Evolutionary conservation across 768 basidiomycete genomes (phyloP), one percentile per base, ranked within the genome.

Genomic region (Boletus reticulatus): DNA sequence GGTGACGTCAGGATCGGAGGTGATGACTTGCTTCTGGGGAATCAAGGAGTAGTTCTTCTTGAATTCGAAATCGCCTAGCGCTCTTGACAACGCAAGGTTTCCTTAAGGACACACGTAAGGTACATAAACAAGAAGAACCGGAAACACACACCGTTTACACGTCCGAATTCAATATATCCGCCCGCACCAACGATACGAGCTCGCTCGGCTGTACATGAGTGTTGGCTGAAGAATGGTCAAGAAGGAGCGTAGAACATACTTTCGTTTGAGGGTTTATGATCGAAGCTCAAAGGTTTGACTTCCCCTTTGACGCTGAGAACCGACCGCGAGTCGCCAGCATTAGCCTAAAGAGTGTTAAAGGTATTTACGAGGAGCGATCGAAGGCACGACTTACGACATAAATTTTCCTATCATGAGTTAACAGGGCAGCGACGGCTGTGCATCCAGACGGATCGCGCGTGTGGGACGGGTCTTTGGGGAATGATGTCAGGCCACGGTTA

Each of bases 11-110:
- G 97, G 97, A 70, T 99, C 84, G 38, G 92, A 83, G 2, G 97
- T 98, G 62, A 99, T 97, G 55, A 95, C 87, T 73, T 99, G 97
- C 48, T 84, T 82, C 73, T 98, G 96, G 17, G 95, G 87, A 41
- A 81, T 72, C 11, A 98, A 72, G 17, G 81, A 73, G 47, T 83
- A 83, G 68, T 95, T 96, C 76, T 96, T 94, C 80, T 99, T 99
- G 81, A 97, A 99, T 61, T 97, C 94, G 70, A 99, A 98, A 71
- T 99, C 97, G 52, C 97, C 97, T 27, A 99, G 76, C 5, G 97
- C 97, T 63, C 97, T 82, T 16, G 95, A 95, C 38, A 98, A 75
- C 0, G 97, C 96, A 53, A 99, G 85, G 69, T 98, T 98, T 59
- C 96, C 95, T 97, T 64, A 12, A 11, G 13, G 20, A 11, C 41